Conservation (phyloP, 768 basidiomycete genomes). For the Cystobasidiopsis lactophilus region DNA sequence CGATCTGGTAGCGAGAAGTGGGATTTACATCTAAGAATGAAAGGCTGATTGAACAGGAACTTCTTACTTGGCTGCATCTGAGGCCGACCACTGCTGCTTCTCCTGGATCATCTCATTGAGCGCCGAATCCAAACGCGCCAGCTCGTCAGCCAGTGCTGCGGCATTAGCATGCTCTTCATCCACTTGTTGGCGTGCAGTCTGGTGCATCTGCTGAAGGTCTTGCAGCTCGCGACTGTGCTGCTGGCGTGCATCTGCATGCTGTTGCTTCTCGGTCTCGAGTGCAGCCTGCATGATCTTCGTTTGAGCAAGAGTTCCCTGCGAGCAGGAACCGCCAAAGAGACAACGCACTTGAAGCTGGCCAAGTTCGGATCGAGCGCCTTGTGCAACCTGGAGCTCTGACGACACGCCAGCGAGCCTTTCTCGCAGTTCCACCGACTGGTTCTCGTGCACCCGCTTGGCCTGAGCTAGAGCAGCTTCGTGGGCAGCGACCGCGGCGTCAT, state of each 20-base stretch:
- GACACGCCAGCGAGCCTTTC: not conserved
- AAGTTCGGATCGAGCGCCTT: not conserved
- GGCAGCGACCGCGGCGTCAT: not conserved
- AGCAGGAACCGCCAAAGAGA: not conserved
- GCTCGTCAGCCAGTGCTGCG: not conserved
- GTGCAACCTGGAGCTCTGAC: not conserved
- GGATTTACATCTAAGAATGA: too few relatives aligned
- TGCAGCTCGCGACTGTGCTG: too few relatives aligned
- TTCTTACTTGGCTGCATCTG: too few relatives aligned
- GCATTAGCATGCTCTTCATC: conserved; percentile 1
- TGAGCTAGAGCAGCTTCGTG: not conserved
- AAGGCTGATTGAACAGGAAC: too few relatives aligned
- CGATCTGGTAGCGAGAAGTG: too few relatives aligned
- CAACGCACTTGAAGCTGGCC: not conserved
- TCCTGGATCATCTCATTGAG: too few relatives aligned
- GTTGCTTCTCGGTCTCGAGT: conserved; percentile 11
- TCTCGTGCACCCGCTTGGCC: not conserved
- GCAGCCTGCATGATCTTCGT: conserved; percentile 4
- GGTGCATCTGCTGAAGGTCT: conserved; percentile 14
- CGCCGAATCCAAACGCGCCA: not conserved
- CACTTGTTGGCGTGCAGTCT: conserved; percentile 17
- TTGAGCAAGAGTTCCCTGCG: not conserved
- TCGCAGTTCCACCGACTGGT: conserved; percentile 27
- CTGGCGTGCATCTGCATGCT: conserved; percentile 11
- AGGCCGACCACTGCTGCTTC: too few relatives aligned